Conservation (phyloP, 139 green algal genomes). For the Coelastrella sp. region DNA sequence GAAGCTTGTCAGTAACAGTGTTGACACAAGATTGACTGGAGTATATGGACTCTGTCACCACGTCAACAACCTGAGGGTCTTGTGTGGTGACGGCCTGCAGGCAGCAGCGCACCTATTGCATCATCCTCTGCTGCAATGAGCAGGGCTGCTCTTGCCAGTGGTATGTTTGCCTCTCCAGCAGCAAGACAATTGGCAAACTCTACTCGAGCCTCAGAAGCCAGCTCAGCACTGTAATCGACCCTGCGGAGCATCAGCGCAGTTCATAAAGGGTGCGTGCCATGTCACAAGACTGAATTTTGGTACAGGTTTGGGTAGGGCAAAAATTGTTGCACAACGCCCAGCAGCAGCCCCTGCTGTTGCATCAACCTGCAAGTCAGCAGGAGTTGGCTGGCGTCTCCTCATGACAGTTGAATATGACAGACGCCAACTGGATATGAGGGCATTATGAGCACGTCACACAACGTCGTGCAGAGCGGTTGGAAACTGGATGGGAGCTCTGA, state of each 20-base stretch:
- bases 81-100: not conserved
- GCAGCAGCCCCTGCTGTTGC: not conserved
- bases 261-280: not conserved
- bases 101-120: slow-evolving; percentile 63
- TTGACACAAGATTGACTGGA: not conserved
- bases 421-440: too few species aligned
- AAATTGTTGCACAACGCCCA: too few species aligned
- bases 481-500: too few species aligned
- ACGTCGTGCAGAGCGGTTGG: too few species aligned
- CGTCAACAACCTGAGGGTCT: not conserved
- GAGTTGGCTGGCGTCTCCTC: too few species aligned
- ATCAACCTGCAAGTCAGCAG: not conserved
- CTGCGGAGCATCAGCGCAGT: not conserved
- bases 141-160: slow-evolving; percentile 73
- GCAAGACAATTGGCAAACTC: slow-evolving; percentile 58
- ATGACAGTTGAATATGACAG: too few species aligned
- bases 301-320: too few species aligned
- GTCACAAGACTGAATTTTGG: not conserved
- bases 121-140: slow-evolving; percentile 83
- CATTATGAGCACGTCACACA: too few species aligned
- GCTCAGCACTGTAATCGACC: slow-evolving; percentile 58
- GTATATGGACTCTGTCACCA: not conserved
- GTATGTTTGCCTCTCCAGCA: slow-evolving; percentile 59
- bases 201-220: slow-evolving; percentile 60
- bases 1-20: too few species aligned